A percentile compares a stretch with the other conserved stretches of the same genome.
phyloP scores from a whole-genome alignment of 805 yeast genomes.

The Dipodascus albidus region DNA sequence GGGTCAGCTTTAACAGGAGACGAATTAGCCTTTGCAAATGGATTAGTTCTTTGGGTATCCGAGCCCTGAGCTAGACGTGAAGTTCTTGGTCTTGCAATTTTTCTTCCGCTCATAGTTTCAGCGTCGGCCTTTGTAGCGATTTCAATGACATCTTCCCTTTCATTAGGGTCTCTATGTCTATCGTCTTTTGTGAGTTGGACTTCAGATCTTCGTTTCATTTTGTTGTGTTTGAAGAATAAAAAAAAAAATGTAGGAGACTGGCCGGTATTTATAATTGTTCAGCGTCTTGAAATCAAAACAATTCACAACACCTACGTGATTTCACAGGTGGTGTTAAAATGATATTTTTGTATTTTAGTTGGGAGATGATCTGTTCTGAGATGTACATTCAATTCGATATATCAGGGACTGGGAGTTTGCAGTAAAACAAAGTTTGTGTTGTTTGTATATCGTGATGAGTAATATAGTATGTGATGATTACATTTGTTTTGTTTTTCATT shows the following conservation, averaged over 20 bases:
- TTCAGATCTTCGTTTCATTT: slow-evolving; percentile 49
- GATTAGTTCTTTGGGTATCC: too few relatives aligned
- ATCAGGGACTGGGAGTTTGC: too few relatives aligned
- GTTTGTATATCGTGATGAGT: too few relatives aligned
- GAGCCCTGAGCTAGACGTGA: slow-evolving; percentile 5
- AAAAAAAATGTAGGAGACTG: slow-evolving; percentile 45
- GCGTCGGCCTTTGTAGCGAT: slow-evolving; percentile 41
- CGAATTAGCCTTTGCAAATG: slow-evolving; percentile 7
- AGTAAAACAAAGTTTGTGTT: too few relatives aligned
- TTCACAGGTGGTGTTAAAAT: too few relatives aligned
- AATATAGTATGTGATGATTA: too few relatives aligned
- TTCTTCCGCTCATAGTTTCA: slow-evolving; percentile 54
- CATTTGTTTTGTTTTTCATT: too few relatives aligned
- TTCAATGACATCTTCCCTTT: slow-evolving; percentile 29
- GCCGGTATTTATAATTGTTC: background rate
- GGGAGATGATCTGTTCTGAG: too few relatives aligned
- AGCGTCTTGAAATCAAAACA: background rate
- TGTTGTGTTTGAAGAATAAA: too few relatives aligned
- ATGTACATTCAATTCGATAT: too few relatives aligned
- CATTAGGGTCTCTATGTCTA: slow-evolving; percentile 23
- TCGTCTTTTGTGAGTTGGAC: slow-evolving; percentile 51
- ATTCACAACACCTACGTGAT: too few relatives aligned
- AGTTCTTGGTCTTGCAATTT: slow-evolving; percentile 38
- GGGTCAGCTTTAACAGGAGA: slow-evolving; percentile 8
- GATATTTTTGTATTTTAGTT: too few relatives aligned